Conservation (phyloP, 805 yeast genomes). For the Torulaspora indica region DNA sequence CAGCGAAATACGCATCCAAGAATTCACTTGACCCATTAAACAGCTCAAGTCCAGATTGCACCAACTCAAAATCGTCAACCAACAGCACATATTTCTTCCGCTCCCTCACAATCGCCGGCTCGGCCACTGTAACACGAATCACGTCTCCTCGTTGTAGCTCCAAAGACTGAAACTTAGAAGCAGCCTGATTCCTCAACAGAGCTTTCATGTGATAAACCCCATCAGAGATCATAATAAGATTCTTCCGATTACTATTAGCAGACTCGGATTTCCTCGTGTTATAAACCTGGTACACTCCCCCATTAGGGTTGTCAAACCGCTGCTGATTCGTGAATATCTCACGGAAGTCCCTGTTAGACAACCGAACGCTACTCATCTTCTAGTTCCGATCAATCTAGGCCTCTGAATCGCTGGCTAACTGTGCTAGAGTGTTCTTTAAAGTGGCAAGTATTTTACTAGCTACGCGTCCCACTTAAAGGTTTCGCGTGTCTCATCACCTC, state of each 20-base stretch:
- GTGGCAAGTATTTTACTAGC: conserved; percentile 6
- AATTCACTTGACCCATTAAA: conserved; percentile 39
- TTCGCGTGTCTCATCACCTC: conserved; percentile 9
- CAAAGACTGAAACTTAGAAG: conserved; percentile 42
- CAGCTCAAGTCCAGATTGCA: conserved; percentile 38
- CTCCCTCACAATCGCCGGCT: conserved; percentile 35
- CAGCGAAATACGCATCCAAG: conserved; percentile 54
- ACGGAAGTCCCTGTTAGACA: conserved; percentile 30
- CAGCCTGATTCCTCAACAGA: conserved; percentile 48
- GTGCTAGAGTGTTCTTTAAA: background rate
- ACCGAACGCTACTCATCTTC: conserved; percentile 20
- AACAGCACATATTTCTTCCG: conserved; percentile 47
- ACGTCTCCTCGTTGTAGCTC: conserved; percentile 44
- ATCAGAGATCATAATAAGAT: conserved; percentile 45
- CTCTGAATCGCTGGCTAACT: background rate
- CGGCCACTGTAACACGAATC: conserved; percentile 31
- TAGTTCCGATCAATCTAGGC: background rate
- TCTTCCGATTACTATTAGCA: conserved; percentile 28
- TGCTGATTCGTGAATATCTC: conserved; percentile 30
- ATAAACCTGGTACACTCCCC: conserved; percentile 33
- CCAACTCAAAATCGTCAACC: conserved; percentile 44
- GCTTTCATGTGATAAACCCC: conserved; percentile 50
- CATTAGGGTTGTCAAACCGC: conserved; percentile 31
- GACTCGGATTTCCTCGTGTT: conserved; percentile 34
- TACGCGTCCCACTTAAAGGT: conserved; percentile 1